phyloP scores from a whole-genome alignment of 2,329 filamentous ascomycete species.

The Acephala macrosclerotiorum region DNA sequence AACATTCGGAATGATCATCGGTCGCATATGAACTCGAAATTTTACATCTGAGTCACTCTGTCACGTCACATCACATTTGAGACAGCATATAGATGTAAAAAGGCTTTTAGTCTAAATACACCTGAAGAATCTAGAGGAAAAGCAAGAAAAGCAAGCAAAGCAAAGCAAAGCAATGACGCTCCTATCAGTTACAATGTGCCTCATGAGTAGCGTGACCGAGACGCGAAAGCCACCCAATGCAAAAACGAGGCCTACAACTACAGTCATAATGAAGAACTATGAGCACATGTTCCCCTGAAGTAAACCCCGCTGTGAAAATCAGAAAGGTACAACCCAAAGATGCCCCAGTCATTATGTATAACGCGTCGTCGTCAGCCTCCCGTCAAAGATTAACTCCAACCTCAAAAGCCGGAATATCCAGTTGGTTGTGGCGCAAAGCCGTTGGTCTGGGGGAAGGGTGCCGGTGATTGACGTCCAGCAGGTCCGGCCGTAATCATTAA shows the following conservation, averaged over 20 bases:
- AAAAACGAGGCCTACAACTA: conserved; percentile 41
- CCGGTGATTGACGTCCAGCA: conserved; percentile 57
- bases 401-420: conserved; percentile 68
- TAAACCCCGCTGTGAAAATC: conserved; percentile 35
- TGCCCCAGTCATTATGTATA: conserved; percentile 44
- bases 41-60: neutral
- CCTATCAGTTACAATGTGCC: conserved; percentile 43
- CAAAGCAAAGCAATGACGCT: conserved; percentile 36
- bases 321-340: conserved; percentile 39
- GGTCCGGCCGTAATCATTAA: conserved; percentile 97
- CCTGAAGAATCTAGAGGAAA: conserved; percentile 39
- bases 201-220: conserved; percentile 17
- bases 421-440: conserved; percentile 91
- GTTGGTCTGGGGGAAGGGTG: conserved; percentile 81
- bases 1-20: neutral
- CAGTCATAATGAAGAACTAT: conserved; percentile 37
- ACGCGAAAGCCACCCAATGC: conserved; percentile 32
- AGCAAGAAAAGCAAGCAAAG: conserved; percentile 29
- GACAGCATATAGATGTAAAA: conserved; percentile 21
- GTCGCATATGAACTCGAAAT: neutral
- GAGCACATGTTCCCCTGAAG: conserved; percentile 31
- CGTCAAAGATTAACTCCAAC: conserved; percentile 11
- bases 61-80: conserved; percentile 3
- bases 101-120: conserved; percentile 34
- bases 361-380: conserved; percentile 18